These are phyloP conservation scores for Thermomyces lanuginosus DNA, from an alignment of 2,329 filamentous ascomycete genomes.

Conservation along the genomic window DNA sequence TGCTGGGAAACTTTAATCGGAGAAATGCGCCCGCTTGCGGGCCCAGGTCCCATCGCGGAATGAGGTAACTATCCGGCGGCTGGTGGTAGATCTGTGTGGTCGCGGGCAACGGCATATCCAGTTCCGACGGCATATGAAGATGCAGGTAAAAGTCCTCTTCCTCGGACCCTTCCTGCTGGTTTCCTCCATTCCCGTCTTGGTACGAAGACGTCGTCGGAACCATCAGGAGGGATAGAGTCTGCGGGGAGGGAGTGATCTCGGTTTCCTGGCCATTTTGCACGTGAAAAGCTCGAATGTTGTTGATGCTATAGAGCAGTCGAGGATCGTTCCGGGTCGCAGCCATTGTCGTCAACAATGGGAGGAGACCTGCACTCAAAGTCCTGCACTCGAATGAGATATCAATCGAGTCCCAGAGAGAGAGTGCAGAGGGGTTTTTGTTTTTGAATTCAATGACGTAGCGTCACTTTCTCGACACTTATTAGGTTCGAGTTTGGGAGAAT, in stretches of 20 bases:
- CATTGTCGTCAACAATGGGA: slow-evolving; percentile 2
- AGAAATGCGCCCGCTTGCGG: slow-evolving; percentile 82
- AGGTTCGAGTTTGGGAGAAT: too few relatives aligned
- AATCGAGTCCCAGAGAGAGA: too few relatives aligned
- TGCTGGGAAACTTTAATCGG: slow-evolving; percentile 69
- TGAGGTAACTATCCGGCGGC: slow-evolving; percentile 79
- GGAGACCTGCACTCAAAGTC: too few relatives aligned
- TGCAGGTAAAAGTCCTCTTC: slow-evolving; percentile 96
- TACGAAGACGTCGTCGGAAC: slow-evolving; percentile 72
- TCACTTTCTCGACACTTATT: too few relatives aligned
- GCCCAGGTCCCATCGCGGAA: slow-evolving; percentile 86
- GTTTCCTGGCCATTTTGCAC: slow-evolving; percentile 75
- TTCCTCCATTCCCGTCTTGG: slow-evolving; percentile 39
- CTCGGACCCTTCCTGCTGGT: slow-evolving; percentile 36
- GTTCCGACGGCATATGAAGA: slow-evolving; percentile 81
- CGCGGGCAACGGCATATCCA: slow-evolving; percentile 81
- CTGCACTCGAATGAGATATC: too few relatives aligned
- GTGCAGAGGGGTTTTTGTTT: too few relatives aligned
- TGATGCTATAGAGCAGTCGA: slow-evolving; percentile 36
- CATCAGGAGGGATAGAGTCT: slow-evolving; percentile 89
- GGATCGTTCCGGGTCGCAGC: slow-evolving; percentile 16
- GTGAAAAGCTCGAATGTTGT: slow-evolving; percentile 81
- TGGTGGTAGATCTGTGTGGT: slow-evolving; percentile 97
- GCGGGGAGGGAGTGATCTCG: slow-evolving; percentile 64
- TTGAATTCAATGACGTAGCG: too few relatives aligned